A percentile compares a stretch with the other conserved stretches of the same genome.
Conservation (phyloP, 2,329 filamentous ascomycete genomes). For the Graphium sp. region DNA sequence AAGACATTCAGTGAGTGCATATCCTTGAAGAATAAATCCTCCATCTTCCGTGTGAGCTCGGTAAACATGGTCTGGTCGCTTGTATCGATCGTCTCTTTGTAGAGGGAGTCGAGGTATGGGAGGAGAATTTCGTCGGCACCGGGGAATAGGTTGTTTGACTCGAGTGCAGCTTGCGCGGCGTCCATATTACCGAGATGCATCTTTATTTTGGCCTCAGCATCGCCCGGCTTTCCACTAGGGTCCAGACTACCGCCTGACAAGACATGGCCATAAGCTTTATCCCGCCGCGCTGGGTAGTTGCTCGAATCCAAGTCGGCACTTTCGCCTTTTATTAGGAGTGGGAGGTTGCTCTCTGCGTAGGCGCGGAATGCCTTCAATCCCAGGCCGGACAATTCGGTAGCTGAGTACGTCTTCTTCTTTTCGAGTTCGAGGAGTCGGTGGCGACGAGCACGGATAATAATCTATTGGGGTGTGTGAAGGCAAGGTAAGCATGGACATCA, state of each 20-base stretch:
- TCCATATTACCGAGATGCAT: constrained; percentile 64
- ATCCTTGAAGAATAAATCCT: constrained; percentile 74
- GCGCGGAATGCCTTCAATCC: constrained; percentile 15
- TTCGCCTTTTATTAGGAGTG: constrained; percentile 26
- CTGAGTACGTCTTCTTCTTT: constrained; percentile 47
- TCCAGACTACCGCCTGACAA: constrained; percentile 36
- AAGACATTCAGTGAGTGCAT: constrained; percentile 78
- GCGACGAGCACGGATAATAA: constrained; percentile 50
- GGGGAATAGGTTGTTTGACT: constrained; percentile 30
- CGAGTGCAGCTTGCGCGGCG: constrained; percentile 30
- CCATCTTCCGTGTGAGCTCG: constrained; percentile 70
- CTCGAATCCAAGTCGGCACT: constrained; percentile 24
- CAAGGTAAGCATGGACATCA: not conserved
- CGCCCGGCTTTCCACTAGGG: constrained; percentile 43
- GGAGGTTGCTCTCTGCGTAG: constrained; percentile 38
- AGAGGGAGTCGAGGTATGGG: constrained; percentile 62
- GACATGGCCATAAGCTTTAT: constrained; percentile 35
- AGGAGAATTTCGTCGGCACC: constrained; percentile 52
- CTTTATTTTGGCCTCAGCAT: constrained; percentile 74
- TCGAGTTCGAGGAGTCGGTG: constrained; percentile 67
- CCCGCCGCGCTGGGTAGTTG: constrained; percentile 31
- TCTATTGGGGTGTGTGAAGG: constrained; percentile 16
- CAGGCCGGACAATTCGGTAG: constrained; percentile 26
- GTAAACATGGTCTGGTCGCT: constrained; percentile 63
- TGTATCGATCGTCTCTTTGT: constrained; percentile 45